Evolutionary conservation across 768 basidiomycete genomes (phyloP).

Genomic region (Pulveroboletus sp.): DNA sequence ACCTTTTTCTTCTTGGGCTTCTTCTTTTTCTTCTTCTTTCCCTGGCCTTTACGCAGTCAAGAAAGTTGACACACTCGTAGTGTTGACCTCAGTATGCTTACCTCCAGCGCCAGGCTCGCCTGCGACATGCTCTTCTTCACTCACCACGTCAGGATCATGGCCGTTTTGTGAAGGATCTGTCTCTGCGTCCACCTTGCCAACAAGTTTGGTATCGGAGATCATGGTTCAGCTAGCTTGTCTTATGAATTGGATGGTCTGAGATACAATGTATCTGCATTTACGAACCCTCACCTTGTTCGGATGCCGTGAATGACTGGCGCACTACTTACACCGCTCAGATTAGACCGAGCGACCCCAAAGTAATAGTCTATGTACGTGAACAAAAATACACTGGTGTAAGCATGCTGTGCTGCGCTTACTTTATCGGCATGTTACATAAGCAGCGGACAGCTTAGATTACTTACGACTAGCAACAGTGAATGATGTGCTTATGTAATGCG

Average conservation of each 20-base stretch:
- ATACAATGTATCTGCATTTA: background rate
- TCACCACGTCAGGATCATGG: conserved; percentile 28
- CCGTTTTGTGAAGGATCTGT: conserved; percentile 12
- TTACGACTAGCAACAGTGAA: conserved; percentile 7
- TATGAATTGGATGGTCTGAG: background rate
- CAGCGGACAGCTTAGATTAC: too few relatives aligned
- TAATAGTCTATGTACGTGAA: too few relatives aligned
- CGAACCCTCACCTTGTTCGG: too few relatives aligned
- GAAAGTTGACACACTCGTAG: background rate
- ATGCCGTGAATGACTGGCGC: too few relatives aligned
- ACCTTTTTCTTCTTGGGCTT: conserved; percentile 83
- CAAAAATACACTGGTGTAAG: too few relatives aligned
- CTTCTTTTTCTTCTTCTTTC: conserved; percentile 94
- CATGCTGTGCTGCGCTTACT: too few relatives aligned
- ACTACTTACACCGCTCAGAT: too few relatives aligned
- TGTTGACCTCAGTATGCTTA: conserved; percentile 14
- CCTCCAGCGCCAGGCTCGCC: conserved; percentile 26
- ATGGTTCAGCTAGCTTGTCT: conserved; percentile 1
- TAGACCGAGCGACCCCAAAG: too few relatives aligned
- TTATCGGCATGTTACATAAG: too few relatives aligned
- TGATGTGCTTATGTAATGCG: background rate
- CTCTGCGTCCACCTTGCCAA: conserved; percentile 14
- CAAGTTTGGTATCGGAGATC: conserved; percentile 18
- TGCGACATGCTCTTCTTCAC: conserved; percentile 31
- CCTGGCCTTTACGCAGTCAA: conserved; percentile 43